phyloP scores from a whole-genome alignment of 1,139 yeast species.

The Lipomyces yarrowii region DNA sequence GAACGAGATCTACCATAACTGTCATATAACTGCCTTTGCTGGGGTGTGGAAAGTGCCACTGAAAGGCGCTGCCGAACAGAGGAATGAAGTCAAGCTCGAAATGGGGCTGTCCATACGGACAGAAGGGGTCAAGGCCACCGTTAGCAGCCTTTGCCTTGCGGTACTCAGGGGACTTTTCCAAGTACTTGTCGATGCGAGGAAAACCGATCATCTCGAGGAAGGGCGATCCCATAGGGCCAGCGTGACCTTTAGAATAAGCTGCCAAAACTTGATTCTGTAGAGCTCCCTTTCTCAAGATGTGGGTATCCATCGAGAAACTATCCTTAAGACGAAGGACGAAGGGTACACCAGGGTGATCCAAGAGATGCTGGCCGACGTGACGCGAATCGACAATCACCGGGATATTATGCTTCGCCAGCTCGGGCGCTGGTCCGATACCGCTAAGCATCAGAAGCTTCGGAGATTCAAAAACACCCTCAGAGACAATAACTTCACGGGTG shows the following conservation, averaged over 20 bases:
- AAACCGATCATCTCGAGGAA: conserved; percentile 34
- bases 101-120: conserved; percentile 38
- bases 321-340: conserved; percentile 37
- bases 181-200: conserved; percentile 31
- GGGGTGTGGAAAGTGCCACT: conserved; percentile 39
- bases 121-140: conserved; percentile 37
- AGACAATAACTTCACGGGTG: conserved; percentile 37
- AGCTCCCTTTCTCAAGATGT: conserved; percentile 34
- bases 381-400: conserved; percentile 37
- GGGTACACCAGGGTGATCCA: conserved; percentile 41
- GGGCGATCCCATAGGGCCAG: conserved; percentile 37
- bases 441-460: conserved; percentile 40
- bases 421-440: conserved; percentile 38
- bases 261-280: conserved; percentile 30
- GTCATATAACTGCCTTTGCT: conserved; percentile 35
- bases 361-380: conserved; percentile 39
- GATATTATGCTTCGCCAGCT: conserved; percentile 35
- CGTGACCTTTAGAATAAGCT: conserved; percentile 30
- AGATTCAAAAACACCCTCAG: conserved; percentile 40
- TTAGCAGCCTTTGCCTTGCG: conserved; percentile 35
- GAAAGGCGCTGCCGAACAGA: conserved; percentile 38
- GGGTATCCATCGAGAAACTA: conserved; percentile 35
- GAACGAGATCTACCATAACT: conserved; percentile 38
- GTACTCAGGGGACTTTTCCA: conserved; percentile 34
- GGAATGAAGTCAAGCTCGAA: conserved; percentile 37